Evolutionary conservation across 2,329 filamentous ascomycete species (phyloP), one percentile per base, ranked within the genome.

Genomic region (Mycosphaerelloides madeirae): DNA sequence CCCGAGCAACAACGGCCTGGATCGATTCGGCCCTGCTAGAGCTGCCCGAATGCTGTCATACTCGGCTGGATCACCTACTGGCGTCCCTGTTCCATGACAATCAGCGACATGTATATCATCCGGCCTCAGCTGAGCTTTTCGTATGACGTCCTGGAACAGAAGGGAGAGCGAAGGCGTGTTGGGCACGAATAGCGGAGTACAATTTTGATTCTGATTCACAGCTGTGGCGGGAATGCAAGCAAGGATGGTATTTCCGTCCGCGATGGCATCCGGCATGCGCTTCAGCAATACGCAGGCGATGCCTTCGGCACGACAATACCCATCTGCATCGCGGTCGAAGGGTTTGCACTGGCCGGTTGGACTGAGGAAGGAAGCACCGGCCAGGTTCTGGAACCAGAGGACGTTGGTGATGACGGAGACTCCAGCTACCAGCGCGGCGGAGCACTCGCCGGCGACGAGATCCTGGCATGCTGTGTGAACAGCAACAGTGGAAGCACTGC

Each of bases 191-290:
- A n/a, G n/a, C n/a, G n/a, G n/a, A n/a, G n/a, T n/a, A n/a, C n/a
- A n/a, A n/a, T n/a, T n/a, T n/a, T n/a, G n/a, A n/a, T n/a, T n/a
- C 1, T 36, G 32, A 44, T 75, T 75, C 2, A 65, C 72, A 2
- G 46, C 53, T 1, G 65, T 58, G 2, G 55, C 63, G 1, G 48
- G 28, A 31, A 68, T 62, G 9, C 57, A 40, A 5, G 43, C 65
- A 3, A 55, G 50, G 16, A 50, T 64, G 3, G 43, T 66, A 52
- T 75, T 71, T 2, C 56, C 55, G 33, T 65, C 59, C 0, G 52
- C 55, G 2, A 58, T n/a, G 1, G 65, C 65, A 45, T 67, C 64
- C 12, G 61, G 56, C 1, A 64, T 38, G 0, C 63, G 48, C 43
- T 68, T 68, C 2, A 68, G n/a, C 7, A 68, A 35, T 2, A 65